These are phyloP conservation scores for Boeremia exigua DNA, from an alignment of 2,329 filamentous ascomycete species.

Conservation along the genomic window DNA sequence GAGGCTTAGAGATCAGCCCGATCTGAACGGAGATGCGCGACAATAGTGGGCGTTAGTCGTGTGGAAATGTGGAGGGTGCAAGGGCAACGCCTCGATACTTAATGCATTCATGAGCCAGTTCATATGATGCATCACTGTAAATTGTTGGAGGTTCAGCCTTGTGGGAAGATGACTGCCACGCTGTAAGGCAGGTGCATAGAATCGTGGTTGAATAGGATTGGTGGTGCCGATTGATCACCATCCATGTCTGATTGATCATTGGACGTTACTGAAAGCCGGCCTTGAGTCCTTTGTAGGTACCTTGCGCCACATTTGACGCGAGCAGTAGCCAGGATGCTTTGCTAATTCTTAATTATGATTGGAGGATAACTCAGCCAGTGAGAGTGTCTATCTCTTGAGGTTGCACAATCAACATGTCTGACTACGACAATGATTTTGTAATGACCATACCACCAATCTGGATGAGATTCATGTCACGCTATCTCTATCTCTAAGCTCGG, in stretches of 20 bases:
- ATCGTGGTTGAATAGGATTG: conserved; percentile 10
- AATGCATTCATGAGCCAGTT: background rate
- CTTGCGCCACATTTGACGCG: too few relatives aligned
- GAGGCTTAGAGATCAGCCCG: background rate
- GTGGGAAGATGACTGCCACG: background rate
- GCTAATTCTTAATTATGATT: too few relatives aligned
- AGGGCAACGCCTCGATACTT: background rate
- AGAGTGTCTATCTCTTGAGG: too few relatives aligned
- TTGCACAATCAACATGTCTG: too few relatives aligned
- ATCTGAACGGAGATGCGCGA: background rate
- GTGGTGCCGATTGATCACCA: background rate
- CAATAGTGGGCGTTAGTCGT: background rate
- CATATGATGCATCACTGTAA: background rate
- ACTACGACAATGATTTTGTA: too few relatives aligned
- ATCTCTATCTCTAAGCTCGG: too few relatives aligned
- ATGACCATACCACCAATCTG: too few relatives aligned
- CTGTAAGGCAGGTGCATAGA: background rate
- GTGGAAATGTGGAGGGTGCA: background rate
- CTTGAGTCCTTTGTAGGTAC: too few relatives aligned
- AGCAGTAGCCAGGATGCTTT: too few relatives aligned
- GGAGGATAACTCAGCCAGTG: too few relatives aligned
- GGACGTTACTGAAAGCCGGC: background rate
- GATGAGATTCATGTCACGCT: too few relatives aligned
- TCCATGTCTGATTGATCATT: background rate
- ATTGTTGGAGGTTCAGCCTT: background rate